Evolutionary conservation across 2,329 filamentous ascomycete genomes (phyloP), one percentile per base, ranked within the genome.

Genomic region (Epicoccum sorghinum): DNA sequence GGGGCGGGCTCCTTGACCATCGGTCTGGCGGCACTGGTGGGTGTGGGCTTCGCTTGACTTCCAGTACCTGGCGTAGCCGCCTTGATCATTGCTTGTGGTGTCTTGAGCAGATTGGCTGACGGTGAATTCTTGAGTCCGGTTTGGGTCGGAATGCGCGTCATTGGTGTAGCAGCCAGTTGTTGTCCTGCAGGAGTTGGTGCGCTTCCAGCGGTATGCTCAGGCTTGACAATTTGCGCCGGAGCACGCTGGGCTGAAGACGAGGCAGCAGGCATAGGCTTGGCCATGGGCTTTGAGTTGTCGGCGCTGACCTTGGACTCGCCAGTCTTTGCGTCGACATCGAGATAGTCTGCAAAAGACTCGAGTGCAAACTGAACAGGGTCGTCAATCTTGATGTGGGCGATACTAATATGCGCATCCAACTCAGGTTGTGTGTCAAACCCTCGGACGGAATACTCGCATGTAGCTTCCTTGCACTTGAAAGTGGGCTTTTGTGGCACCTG

Each of bases 311-410:
- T 75, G 3, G 66, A 52, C n/a, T 69, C 63, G 52, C 77, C 78
- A 30, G 69, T 74, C 59, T 77, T 77, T 43, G 76, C 75, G 44
- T 82, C 78, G 47, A 79, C 69, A 42, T 84, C 79, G n/a, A 85
- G 70, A 35, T 75, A 78, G 12, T 77, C 77, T 12, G 78, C 78
- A 57, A 84, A 76, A 37, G 78, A 81, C 6, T 83, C 80, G 6
- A 86, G 61, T 24, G 82, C 79, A 65, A 80, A 88, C n/a, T 80
- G 75, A 27, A 86, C 71, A 29, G 83, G 80, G 65, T 87, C 78
- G 4, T 79, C 81, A 33, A 86, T 78, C 44, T 74, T 72, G 58
- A 79, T 78, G 67, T 87, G 85, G 14, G 71, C 75, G 22, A 83
- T 79, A 44, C 79, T 78, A 24, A 79, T 68, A 59, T 88, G 85